Evolutionary conservation across 2,329 filamentous ascomycete genomes (phyloP).

Genomic region (Pseudocercospora fijiensis): DNA sequence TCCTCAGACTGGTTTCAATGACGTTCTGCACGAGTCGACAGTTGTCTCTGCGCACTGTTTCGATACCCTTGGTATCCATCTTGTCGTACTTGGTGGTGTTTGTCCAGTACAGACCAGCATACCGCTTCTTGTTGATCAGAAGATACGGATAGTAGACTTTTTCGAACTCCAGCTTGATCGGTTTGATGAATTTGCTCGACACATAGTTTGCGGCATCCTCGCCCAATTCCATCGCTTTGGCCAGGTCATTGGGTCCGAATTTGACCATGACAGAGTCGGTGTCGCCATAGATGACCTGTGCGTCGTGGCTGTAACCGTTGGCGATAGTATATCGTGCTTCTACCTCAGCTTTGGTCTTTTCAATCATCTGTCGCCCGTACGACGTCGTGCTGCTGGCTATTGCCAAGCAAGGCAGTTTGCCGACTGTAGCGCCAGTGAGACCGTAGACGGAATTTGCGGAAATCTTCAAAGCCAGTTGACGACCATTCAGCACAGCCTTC

Average conservation of each 20-base stretch:
- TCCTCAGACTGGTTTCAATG: slow-evolving; percentile 92
- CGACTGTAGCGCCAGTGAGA: slow-evolving; percentile 90
- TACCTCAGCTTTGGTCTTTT: slow-evolving; percentile 95
- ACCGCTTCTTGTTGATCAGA: slow-evolving; percentile 99
- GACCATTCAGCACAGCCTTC: slow-evolving; percentile 95
- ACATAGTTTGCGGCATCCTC: slow-evolving; percentile 87
- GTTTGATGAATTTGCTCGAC: slow-evolving; percentile 88
- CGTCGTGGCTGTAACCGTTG: slow-evolving; percentile 92
- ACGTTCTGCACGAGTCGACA: slow-evolving; percentile 93
- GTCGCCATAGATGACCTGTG: slow-evolving; percentile 96
- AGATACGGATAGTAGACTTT: slow-evolving; percentile 98
- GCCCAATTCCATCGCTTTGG: slow-evolving; percentile 91
- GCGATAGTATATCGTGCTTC: slow-evolving; percentile 85
- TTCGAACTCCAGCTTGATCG: slow-evolving; percentile 98
- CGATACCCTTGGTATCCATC: slow-evolving; percentile 99
- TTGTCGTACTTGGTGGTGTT: slow-evolving; percentile 94
- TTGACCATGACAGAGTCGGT: slow-evolving; percentile 99
- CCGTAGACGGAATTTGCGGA: slow-evolving; percentile 98
- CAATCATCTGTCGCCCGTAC: slow-evolving; percentile 98
- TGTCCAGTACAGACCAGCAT: slow-evolving; percentile 97
- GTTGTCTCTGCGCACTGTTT: slow-evolving; percentile 95
- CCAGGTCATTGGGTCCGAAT: slow-evolving; percentile 84
- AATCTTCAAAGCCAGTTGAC: slow-evolving; percentile 92
- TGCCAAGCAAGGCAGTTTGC: slow-evolving; percentile 89
- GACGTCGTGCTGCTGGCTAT: slow-evolving; percentile 97